These are phyloP conservation scores for Elsinoe ampelina DNA, from an alignment of 2,329 filamentous ascomycete genomes.

Conservation along the genomic window DNA sequence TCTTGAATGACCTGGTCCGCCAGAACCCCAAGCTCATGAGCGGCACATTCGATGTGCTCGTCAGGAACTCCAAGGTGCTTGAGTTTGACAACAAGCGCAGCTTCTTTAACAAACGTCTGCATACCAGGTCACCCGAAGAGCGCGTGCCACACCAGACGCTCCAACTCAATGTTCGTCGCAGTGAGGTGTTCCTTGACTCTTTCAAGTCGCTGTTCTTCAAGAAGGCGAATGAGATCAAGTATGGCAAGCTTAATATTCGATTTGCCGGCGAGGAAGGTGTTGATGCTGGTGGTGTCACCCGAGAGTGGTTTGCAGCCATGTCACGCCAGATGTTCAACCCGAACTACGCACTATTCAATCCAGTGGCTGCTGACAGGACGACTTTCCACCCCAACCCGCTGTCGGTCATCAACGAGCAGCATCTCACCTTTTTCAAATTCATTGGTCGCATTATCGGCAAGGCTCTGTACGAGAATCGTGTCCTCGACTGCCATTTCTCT, in stretches of 20 bases:
- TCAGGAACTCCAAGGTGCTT: constrained; percentile 97
- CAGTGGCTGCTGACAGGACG: constrained; percentile 91
- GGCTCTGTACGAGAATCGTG: constrained; percentile 87
- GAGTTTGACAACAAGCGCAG: constrained; percentile 99
- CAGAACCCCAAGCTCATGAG: constrained; percentile 98
- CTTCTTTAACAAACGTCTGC: constrained; percentile 92
- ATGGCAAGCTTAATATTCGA: constrained; percentile 93
- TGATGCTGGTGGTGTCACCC: constrained; percentile 91
- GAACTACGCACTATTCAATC: constrained; percentile 92
- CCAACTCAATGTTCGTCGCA: constrained; percentile 80
- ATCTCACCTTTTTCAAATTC: constrained; percentile 98
- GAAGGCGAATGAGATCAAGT: constrained; percentile 93
- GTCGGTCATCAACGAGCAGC: constrained; percentile 88
- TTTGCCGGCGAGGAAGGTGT: constrained; percentile 98
- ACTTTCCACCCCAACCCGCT: constrained; percentile 97
- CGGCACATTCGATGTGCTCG: constrained; percentile 86
- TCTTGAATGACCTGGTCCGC: constrained; percentile 93
- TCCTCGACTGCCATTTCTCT: constrained; percentile 98
- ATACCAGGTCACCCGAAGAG: constrained; percentile 60
- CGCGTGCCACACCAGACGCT: constrained; percentile 67
- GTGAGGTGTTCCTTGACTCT: constrained; percentile 95
- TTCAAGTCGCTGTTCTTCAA: constrained; percentile 99
- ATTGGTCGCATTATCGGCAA: constrained; percentile 98
- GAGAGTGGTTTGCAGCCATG: constrained; percentile 98
- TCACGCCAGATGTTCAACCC: constrained; percentile 98